A percentile compares a stretch with the other conserved stretches of the same genome.
phyloP scores from a whole-genome alignment of 495 filamentous ascomycete species.

The Bombardia bombarda region DNA sequence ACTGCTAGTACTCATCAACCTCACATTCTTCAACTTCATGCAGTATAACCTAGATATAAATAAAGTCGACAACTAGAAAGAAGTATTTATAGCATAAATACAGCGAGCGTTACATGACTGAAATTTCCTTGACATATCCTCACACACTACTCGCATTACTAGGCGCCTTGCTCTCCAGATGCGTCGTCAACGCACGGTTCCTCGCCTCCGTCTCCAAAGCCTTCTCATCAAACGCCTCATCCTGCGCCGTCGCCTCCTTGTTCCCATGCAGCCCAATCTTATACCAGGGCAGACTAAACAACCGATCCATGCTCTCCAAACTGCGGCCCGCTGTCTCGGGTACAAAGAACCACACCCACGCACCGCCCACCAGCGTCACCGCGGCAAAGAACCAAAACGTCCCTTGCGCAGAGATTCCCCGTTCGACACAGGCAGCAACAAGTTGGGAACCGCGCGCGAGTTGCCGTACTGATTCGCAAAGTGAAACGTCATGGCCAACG shows the following conservation, averaged over 20 bases:
- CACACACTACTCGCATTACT: not conserved
- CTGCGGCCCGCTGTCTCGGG: constrained; percentile 60
- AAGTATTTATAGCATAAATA: too few relatives aligned
- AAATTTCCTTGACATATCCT: too few relatives aligned
- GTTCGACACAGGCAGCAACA: constrained; percentile 37
- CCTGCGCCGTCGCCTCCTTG: constrained; percentile 42
- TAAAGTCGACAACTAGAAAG: too few relatives aligned
- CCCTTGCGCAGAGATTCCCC: constrained; percentile 43
- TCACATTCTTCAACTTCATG: too few relatives aligned
- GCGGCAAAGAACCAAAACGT: constrained; percentile 63
- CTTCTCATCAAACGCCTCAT: constrained; percentile 21
- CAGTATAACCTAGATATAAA: too few relatives aligned
- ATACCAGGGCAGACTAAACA: constrained; percentile 63
- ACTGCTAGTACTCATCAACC: too few relatives aligned
- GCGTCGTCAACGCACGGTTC: not conserved
- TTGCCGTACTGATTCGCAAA: constrained; percentile 71
- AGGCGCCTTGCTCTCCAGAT: not conserved
- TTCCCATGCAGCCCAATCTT: constrained; percentile 55
- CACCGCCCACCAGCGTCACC: constrained; percentile 49
- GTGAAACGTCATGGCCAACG: constrained; percentile 51
- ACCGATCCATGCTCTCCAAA: constrained; percentile 56
- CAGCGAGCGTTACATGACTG: too few relatives aligned
- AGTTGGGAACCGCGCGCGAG: constrained; percentile 48
- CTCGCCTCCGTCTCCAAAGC: not conserved
- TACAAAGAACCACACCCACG: constrained; percentile 55